Base-by-base conservation (phyloP, 352 stramenopile species). In the Pythium oligandrum region DNA sequence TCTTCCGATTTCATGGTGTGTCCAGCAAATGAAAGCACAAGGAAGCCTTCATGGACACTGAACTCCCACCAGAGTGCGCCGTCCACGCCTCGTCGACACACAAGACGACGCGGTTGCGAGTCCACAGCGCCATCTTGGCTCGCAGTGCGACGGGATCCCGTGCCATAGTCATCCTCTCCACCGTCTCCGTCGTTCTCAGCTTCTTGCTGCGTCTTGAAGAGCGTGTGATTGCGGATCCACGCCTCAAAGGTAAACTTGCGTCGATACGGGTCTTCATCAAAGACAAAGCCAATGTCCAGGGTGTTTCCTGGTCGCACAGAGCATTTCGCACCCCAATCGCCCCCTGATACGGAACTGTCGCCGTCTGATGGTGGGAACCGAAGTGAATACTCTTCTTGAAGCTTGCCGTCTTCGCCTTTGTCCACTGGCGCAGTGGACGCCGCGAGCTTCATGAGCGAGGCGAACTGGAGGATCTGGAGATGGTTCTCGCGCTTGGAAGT, bases 401-500 rank as follows among this genome's bases (percentile, higher is more conserved):
- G 63, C 31, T 83, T 80, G n/a, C 64, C 70, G 10, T 84, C 64
- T 49, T 92, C 82, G 38, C 79, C 82, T 35, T 71, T 76, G 57
- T 94, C 84, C 0, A 94, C 78, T 4, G 83, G 83, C 4, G 81
- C 78, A 0, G 63, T 78, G 36, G 79, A 90, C 40, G 73, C 46
- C 7, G 75, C 71, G 7, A 93, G 55, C 40, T 53, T 63, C 40
- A 83, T 64, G 4, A 48, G 40, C 0, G 57, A 52, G 36, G 59
- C 59, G 50, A 83, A 71, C 26, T 66, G 63, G 47, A 78, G 37
- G 31, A 93, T 54, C 50, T 75, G 69, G 33, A 92, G 52, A 5
- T 86, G 72, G 59, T 92, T 94, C 55, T 91, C 78, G 12, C 80
- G 78, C 54, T 92, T 94, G 37, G 79, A 92, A 40, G 82, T 90